phyloP scores from a whole-genome alignment of 345 rosid species.

The Camelina laxa region DNA sequence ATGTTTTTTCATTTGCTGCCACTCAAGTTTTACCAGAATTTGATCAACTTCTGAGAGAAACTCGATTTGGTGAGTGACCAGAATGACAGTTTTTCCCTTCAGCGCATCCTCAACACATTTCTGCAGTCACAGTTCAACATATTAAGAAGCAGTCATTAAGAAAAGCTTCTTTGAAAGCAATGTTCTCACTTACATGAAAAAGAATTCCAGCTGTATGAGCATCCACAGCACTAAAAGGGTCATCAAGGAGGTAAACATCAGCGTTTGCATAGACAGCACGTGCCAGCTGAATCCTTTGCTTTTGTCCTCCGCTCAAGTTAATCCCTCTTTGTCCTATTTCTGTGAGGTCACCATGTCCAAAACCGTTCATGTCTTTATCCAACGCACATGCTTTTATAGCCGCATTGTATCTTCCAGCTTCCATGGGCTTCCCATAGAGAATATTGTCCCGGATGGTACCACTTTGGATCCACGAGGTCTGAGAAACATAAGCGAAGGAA shows the following conservation, averaged over 20 bases:
- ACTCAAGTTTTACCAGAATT: conserved; percentile 55
- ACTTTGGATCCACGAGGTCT: conserved; percentile 85
- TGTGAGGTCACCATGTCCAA: conserved; percentile 76
- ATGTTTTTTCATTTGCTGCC: not conserved
- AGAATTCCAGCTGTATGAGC: conserved; percentile 77
- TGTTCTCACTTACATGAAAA: conserved; percentile 58
- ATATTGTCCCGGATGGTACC: conserved; percentile 78
- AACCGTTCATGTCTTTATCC: conserved; percentile 68
- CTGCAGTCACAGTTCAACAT: conserved; percentile 48
- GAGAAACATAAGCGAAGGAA: conserved; percentile 75
- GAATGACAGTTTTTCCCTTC: conserved; percentile 62
- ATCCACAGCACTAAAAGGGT: conserved; percentile 86
- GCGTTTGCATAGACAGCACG: conserved; percentile 79
- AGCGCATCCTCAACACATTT: conserved; percentile 72
- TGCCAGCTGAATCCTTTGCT: conserved; percentile 82
- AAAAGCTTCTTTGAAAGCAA: conserved; percentile 10
- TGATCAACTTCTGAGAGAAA: conserved; percentile 70
- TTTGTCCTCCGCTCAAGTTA: conserved; percentile 95
- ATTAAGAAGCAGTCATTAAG: not conserved
- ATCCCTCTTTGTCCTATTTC: conserved; percentile 89
- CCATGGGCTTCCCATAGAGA: conserved; percentile 69
- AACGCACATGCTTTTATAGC: conserved; percentile 69
- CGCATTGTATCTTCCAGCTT: conserved; percentile 54
- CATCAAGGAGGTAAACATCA: conserved; percentile 79
- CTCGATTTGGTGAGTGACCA: conserved; percentile 90